phyloP scores from a whole-genome alignment of 1,284 basidiomycete species.

The Melampsora larici-populina region DNA sequence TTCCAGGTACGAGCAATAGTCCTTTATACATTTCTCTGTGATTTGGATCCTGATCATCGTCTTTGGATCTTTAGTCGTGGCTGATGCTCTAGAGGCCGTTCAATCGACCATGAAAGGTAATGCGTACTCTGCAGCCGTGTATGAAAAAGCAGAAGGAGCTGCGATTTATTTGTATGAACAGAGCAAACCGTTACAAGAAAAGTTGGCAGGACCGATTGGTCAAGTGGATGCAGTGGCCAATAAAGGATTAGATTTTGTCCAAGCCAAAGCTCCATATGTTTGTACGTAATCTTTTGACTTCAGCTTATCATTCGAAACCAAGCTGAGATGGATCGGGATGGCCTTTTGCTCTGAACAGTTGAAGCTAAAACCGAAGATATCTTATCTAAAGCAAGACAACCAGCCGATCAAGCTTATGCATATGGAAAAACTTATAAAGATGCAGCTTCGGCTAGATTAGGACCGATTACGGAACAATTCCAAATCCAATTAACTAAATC shows the following conservation, averaged over 20 bases:
- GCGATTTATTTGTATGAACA: slow-evolving; percentile 37
- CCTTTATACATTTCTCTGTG: neutral
- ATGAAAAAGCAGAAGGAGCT: slow-evolving; percentile 33
- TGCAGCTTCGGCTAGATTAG: slow-evolving; percentile 20
- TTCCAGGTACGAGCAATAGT: slow-evolving; percentile 19
- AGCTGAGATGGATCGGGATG: too few species aligned
- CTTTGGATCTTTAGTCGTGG: slow-evolving; percentile 11
- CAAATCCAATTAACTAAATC: slow-evolving; percentile 22
- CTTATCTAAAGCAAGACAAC: slow-evolving; percentile 34
- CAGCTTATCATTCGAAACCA: too few species aligned
- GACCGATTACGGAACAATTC: slow-evolving; percentile 37
- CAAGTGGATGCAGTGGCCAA: slow-evolving; percentile 42
- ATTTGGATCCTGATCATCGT: neutral
- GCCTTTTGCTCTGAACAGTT: too few species aligned
- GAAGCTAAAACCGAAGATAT: slow-evolving; percentile 34
- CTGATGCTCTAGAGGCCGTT: slow-evolving; percentile 29
- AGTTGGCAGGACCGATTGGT: slow-evolving; percentile 38
- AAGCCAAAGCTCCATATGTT: slow-evolving; percentile 38
- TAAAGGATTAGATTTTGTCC: slow-evolving; percentile 41
- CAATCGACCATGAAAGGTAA: slow-evolving; percentile 36
- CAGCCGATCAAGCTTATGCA: slow-evolving; percentile 33
- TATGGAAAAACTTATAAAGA: slow-evolving; percentile 41
- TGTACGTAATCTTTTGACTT: slow-evolving; percentile 11
- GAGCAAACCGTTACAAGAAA: slow-evolving; percentile 34
- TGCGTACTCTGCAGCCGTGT: slow-evolving; percentile 38